Percentiles rank a stretch among this genome's conserved stretches.
Evolutionary conservation across 305 asterid genomes (phyloP).

Genomic region (Fraxinus angustifolia): DNA sequence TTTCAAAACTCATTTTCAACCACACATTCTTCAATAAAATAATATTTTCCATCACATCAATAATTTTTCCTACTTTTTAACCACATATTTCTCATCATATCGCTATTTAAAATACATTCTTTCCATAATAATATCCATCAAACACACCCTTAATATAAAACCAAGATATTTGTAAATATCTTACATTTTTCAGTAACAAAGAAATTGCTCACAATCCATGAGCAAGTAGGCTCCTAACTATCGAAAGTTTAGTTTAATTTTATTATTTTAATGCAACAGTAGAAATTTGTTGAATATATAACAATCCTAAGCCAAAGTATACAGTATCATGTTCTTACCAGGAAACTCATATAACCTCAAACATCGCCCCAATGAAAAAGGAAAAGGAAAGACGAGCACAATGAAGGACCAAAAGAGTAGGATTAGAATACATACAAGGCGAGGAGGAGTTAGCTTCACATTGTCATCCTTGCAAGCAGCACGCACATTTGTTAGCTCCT

Average conservation of each 20-base stretch:
- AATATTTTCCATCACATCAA: too few species aligned
- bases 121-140: too few species aligned
- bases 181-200: neutral
- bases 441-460: conserved; percentile 94
- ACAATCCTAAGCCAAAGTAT: neutral
- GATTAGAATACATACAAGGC: conserved; percentile 57
- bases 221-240: neutral
- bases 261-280: neutral
- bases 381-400: neutral
- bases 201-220: neutral
- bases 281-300: too few species aligned
- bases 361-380: neutral
- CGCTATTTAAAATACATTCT: too few species aligned
- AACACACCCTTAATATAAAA: neutral
- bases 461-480: conserved; percentile 85
- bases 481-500: conserved; percentile 81
- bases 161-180: neutral
- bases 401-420: neutral
- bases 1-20: too few species aligned
- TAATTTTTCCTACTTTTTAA: too few species aligned
- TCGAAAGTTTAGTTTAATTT: neutral
- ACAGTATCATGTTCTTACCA: neutral
- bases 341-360: neutral
- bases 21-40: too few species aligned
- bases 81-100: too few species aligned